Evolutionary conservation across 202 grass and related monocot species (phyloP).

Genomic region (Eragrostis tef): DNA sequence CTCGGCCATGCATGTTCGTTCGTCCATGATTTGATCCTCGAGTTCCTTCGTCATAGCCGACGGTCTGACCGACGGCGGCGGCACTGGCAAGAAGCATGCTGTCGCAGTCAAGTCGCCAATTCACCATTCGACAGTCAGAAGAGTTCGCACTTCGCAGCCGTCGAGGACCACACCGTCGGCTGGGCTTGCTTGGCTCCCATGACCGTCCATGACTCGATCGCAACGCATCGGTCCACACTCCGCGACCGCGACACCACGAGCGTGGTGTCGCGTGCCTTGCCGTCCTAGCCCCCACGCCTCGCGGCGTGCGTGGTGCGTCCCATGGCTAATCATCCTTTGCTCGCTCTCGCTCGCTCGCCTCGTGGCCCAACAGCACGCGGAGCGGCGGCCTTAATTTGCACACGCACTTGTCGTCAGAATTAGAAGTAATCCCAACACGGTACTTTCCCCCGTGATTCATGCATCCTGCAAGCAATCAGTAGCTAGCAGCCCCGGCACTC

Average conservation of each 20-base stretch:
- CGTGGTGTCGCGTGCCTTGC: neutral
- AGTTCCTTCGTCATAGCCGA: neutral
- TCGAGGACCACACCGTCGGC: too few relatives aligned
- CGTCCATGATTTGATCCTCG: neutral
- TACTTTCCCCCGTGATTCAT: neutral
- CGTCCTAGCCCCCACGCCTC: neutral
- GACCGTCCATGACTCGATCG: neutral
- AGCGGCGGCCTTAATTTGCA: neutral
- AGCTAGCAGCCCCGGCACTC: neutral
- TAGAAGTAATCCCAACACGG: neutral
- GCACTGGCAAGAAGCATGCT: neutral
- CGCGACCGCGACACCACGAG: slow-evolving; percentile 1
- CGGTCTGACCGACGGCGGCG: neutral
- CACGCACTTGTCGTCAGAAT: neutral
- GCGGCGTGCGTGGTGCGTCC: neutral
- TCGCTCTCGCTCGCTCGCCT: too few relatives aligned
- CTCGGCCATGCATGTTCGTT: neutral
- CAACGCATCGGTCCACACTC: neutral
- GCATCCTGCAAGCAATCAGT: neutral
- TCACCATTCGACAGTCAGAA: neutral
- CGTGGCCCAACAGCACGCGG: neutral
- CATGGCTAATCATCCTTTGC: neutral
- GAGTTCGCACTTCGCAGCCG: too few relatives aligned
- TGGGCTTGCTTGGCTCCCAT: neutral
- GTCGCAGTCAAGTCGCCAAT: neutral